Evolutionary conservation across 768 basidiomycete genomes (phyloP).

Genomic region (Hypholoma fasciculare): DNA sequence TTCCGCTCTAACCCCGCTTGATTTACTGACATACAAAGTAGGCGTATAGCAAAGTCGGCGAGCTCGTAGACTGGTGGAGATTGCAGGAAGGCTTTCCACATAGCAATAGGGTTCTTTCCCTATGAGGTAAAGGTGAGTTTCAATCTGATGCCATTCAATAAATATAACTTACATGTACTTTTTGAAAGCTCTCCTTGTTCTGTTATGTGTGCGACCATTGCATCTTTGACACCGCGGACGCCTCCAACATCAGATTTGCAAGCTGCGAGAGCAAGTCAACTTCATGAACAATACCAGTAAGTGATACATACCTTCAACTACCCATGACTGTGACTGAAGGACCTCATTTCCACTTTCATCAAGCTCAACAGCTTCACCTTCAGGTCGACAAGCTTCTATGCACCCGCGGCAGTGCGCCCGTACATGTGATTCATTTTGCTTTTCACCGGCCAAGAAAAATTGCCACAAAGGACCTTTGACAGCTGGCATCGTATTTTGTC

Average conservation of each 20-base stretch:
- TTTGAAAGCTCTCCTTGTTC: constrained; percentile 14
- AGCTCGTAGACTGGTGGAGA: constrained; percentile 10
- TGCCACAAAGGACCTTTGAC: constrained; percentile 18
- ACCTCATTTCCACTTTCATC: constrained; percentile 13
- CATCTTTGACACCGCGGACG: constrained; percentile 19
- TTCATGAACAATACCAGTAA: not conserved
- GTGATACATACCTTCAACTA: constrained; percentile 13
- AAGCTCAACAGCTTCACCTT: constrained; percentile 6
- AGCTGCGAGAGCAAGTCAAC: constrained; percentile 7
- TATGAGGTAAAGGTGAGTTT: not conserved
- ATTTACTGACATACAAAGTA: constrained; percentile 24
- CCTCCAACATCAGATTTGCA: constrained; percentile 16
- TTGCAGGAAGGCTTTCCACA: constrained; percentile 15
- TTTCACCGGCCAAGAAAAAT: constrained; percentile 18
- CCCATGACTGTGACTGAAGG: constrained; percentile 13
- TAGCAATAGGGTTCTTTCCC: constrained; percentile 17
- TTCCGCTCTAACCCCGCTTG: constrained; percentile 21
- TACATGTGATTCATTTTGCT: constrained; percentile 21
- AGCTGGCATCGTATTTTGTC: not conserved
- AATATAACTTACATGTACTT: constrained; percentile 12
- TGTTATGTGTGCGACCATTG: constrained; percentile 26
- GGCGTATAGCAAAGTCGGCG: constrained; percentile 19
- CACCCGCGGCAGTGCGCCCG: constrained; percentile 20
- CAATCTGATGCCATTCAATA: too few species aligned
- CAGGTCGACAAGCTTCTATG: constrained; percentile 12